Evolutionary conservation across 2,329 filamentous ascomycete species (phyloP).

Genomic region (Diaporthe nobilis): DNA sequence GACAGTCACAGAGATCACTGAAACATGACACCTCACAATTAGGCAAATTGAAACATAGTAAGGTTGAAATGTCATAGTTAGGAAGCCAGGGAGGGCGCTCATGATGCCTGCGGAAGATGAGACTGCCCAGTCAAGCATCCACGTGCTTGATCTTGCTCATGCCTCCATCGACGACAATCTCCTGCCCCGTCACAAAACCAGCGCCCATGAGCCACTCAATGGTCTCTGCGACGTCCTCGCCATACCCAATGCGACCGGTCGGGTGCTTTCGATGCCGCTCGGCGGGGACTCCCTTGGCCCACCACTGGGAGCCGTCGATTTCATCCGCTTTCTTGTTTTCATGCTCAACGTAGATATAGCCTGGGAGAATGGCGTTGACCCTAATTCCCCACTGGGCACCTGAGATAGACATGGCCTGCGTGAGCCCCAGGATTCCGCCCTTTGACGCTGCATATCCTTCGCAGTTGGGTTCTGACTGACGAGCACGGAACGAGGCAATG

Average conservation of each 20-base stretch:
- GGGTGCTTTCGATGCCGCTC: slow-evolving; percentile 59
- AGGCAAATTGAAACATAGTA: not conserved
- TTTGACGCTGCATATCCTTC: slow-evolving; percentile 62
- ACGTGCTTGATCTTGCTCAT: slow-evolving; percentile 47
- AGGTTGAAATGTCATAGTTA: not conserved
- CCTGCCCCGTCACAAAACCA: slow-evolving; percentile 49
- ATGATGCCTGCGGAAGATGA: not conserved
- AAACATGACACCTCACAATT: not conserved
- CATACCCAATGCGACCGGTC: slow-evolving; percentile 59
- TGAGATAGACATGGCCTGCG: slow-evolving; percentile 54
- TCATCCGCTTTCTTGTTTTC: slow-evolving; percentile 61
- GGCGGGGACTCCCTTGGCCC: slow-evolving; percentile 52
- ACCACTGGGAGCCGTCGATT: slow-evolving; percentile 55
- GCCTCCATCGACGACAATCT: slow-evolving; percentile 49
- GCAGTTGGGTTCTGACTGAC: slow-evolving; percentile 61
- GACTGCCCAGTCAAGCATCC: slow-evolving; percentile 30
- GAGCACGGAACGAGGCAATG: slow-evolving; percentile 61
- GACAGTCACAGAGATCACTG: not conserved
- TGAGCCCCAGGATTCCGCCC: slow-evolving; percentile 54
- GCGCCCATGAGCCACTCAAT: slow-evolving; percentile 53
- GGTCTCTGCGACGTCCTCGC: slow-evolving; percentile 60
- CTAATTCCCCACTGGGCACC: slow-evolving; percentile 51
- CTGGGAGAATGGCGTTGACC: slow-evolving; percentile 59
- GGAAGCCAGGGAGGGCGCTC: not conserved
- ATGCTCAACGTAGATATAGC: slow-evolving; percentile 61